Evolutionary conservation across 495 filamentous ascomycete species (phyloP).

Genomic region (Rhypophila decipiens): DNA sequence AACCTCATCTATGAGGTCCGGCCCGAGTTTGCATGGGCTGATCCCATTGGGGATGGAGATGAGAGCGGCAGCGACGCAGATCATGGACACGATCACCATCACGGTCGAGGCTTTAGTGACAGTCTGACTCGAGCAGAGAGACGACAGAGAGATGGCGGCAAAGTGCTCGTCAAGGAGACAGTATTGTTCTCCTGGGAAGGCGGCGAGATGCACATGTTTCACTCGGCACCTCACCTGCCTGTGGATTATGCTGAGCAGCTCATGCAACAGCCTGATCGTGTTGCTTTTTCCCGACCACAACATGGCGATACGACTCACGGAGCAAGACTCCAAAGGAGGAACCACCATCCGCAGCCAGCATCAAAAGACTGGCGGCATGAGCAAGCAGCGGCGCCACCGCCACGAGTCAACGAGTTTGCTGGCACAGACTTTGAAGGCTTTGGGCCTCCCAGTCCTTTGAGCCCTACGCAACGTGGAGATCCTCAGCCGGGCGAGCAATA

Average conservation of each 20-base stretch:
- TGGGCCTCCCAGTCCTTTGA: too few species aligned
- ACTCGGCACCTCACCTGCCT: background rate
- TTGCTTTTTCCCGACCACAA: background rate
- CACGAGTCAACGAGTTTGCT: background rate
- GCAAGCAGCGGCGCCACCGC: background rate
- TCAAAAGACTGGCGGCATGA: background rate
- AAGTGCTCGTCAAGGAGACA: constrained; percentile 8
- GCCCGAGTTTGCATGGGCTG: constrained; percentile 13
- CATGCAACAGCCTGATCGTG: background rate
- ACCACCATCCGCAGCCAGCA: constrained; percentile 1
- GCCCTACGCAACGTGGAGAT: too few species aligned
- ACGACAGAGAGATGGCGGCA: background rate
- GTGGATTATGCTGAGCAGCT: background rate
- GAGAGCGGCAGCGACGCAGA: too few species aligned
- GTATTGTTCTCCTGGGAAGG: constrained; percentile 5
- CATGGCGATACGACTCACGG: background rate
- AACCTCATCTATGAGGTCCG: constrained; percentile 5
- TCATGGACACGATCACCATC: too few species aligned
- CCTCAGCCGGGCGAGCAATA: too few species aligned
- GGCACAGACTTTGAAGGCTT: background rate
- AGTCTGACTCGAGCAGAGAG: too few species aligned
- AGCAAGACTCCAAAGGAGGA: background rate
- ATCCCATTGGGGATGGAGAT: background rate
- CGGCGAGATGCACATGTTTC: constrained; percentile 8
- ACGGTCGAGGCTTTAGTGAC: too few species aligned